Conservation (phyloP, 768 basidiomycete genomes). For the Punctularia strigosozonata region DNA sequence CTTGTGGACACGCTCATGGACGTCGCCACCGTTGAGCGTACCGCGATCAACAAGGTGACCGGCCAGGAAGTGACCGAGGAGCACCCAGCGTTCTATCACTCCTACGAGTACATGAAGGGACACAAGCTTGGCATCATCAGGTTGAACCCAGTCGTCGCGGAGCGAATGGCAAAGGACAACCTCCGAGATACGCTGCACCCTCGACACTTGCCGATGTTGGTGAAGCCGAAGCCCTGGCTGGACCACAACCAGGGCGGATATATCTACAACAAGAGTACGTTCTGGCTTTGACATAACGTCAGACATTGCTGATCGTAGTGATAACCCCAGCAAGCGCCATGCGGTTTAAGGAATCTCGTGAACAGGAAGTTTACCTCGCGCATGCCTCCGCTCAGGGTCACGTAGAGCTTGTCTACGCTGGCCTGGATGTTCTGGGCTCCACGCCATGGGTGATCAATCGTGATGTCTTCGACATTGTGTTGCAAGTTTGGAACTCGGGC, state of each 20-base stretch:
- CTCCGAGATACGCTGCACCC: constrained; percentile 71
- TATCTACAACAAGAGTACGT: constrained; percentile 62
- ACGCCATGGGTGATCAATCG: constrained; percentile 90
- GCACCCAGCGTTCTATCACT: constrained; percentile 86
- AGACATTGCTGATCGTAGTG: not conserved
- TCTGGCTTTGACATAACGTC: not conserved
- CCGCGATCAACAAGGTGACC: constrained; percentile 42
- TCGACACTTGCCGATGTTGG: constrained; percentile 91
- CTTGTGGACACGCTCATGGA: constrained; percentile 80
- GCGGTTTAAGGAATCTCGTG: constrained; percentile 86
- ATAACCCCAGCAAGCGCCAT: constrained; percentile 55
- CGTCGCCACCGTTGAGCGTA: constrained; percentile 63
- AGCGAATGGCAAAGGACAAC: constrained; percentile 65
- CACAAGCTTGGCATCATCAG: constrained; percentile 88
- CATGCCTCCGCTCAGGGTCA: constrained; percentile 64
- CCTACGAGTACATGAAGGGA: constrained; percentile 90
- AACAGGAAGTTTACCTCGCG: constrained; percentile 70
- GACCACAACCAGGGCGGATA: constrained; percentile 73
- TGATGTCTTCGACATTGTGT: constrained; percentile 37
- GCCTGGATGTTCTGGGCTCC: constrained; percentile 79
- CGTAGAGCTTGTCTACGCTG: constrained; percentile 77
- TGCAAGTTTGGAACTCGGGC: constrained; percentile 76
- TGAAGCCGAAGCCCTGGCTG: constrained; percentile 84
- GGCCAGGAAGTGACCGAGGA: constrained; percentile 55
- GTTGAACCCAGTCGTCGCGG: constrained; percentile 70